Conservation (phyloP, 441 rosid genomes). For the Gossypium laxum region DNA sequence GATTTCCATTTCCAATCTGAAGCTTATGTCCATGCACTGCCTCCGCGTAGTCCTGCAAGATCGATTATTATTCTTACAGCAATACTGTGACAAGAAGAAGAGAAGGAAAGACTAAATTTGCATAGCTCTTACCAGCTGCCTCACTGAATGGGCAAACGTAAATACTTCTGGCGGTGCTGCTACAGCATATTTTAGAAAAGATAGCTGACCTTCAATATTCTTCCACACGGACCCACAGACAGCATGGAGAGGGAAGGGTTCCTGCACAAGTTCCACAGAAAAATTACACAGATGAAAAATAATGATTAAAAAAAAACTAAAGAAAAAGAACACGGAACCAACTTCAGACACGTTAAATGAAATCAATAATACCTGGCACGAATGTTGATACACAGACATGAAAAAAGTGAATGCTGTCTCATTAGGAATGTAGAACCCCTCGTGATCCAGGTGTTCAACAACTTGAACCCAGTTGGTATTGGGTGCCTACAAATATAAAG, state of each 20-base stretch:
- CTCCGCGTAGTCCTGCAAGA: constrained; percentile 56
- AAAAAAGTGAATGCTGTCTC: constrained; percentile 76
- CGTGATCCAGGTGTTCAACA: constrained; percentile 73
- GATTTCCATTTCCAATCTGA: constrained; percentile 60
- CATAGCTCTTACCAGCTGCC: constrained; percentile 63
- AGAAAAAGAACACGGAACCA: not conserved
- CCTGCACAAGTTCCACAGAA: constrained; percentile 39
- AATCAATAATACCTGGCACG: constrained; percentile 57
- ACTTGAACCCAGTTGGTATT: constrained; percentile 67
- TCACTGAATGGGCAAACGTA: constrained; percentile 69
- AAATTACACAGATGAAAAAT: constrained; percentile 5
- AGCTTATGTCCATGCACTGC: constrained; percentile 59
- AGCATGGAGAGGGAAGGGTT: constrained; percentile 80
- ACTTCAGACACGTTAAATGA: not conserved
- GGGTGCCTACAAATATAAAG: constrained; percentile 50
- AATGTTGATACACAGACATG: constrained; percentile 63
- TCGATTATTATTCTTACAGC: constrained; percentile 14
- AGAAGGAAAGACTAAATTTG: constrained; percentile 10
- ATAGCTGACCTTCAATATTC: constrained; percentile 77
- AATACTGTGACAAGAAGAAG: constrained; percentile 6
- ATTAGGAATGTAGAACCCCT: constrained; percentile 72
- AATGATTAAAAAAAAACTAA: not conserved
- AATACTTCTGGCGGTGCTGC: constrained; percentile 78
- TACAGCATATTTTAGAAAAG: constrained; percentile 73
- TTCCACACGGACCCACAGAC: constrained; percentile 74